A percentile compares a stretch with the other conserved stretches of the same genome.
phyloP scores from a whole-genome alignment of 306 rosid genomes.

The Quercus aquifolioides region DNA sequence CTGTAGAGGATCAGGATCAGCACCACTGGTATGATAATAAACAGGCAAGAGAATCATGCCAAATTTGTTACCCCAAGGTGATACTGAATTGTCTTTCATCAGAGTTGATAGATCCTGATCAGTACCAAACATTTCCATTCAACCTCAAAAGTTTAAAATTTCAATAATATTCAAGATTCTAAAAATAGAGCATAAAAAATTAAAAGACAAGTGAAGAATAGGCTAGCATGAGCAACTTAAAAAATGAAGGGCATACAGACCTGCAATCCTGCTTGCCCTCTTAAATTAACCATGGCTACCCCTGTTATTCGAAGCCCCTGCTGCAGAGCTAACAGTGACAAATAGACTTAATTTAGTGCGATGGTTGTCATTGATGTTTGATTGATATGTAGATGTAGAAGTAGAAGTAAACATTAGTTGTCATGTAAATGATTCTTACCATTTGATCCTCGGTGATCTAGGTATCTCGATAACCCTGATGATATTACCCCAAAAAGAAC shows the following conservation, averaged over 20 bases:
- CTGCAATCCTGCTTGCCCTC: conserved; percentile 71
- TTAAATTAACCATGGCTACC: conserved; percentile 75
- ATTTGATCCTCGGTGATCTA: conserved; percentile 57
- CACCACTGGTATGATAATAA: conserved; percentile 38
- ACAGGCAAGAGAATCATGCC: conserved; percentile 72
- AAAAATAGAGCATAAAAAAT: not conserved
- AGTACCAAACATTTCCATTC: conserved; percentile 10
- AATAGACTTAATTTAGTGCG: not conserved
- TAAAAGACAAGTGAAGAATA: not conserved
- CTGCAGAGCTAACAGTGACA: conserved; percentile 41
- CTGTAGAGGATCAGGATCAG: conserved; percentile 40
- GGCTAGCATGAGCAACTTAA: not conserved
- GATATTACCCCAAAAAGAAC: conserved; percentile 76
- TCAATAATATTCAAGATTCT: not conserved
- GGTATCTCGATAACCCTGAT: conserved; percentile 71
- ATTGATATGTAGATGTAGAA: not conserved
- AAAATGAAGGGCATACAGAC: conserved; percentile 21
- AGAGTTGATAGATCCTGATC: conserved; percentile 60
- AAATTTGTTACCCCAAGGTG: conserved; percentile 84
- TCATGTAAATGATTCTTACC: conserved; percentile 36
- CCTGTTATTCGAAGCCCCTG: conserved; percentile 82
- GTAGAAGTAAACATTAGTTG: not conserved
- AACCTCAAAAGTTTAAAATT: not conserved
- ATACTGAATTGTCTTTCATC: conserved; percentile 58
- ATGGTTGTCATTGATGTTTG: not conserved